Evolutionary conservation across 768 basidiomycete species (phyloP), one percentile per base, ranked within the genome.

Genomic region (Chiua virens): DNA sequence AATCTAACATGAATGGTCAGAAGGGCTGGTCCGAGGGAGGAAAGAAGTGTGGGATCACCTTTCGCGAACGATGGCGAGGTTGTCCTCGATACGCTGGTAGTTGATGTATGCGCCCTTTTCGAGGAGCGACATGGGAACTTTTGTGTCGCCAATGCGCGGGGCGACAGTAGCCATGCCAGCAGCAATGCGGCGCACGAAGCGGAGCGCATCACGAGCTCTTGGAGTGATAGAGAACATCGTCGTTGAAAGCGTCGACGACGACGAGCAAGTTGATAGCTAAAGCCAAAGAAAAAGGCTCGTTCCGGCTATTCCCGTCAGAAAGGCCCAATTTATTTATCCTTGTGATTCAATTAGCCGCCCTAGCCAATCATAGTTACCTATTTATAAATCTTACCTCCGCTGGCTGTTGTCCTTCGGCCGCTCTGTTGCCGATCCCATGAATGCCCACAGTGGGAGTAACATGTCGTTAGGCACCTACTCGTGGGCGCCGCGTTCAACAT

Each of bases 71-170:
- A 96, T 70, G 58, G 80, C 85, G 55, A 98, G 87, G 79, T 95
- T 98, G 72, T 98, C 94, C 77, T 98, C 95, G 69, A 98, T 98
- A 52, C 95, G 87, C 74, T 94, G 92, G 72, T 94, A 93, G 82
- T 94, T 94, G 73, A 94, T 92, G 68, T 82, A 92, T 39, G 82
- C 84, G 60, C 78, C 82, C 66, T 86, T 83, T 71, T 93, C 91
- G 56, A 92, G 81, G 58, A 86, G 76, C 35, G 89, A 91, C 89
- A 93, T 92, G 59, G 88, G 73, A 49, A 94, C 92, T 74, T 92
- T 91, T 53, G 87, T 92, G 69, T 92, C 89, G 52, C 91, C 91
- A 60, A 94, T 94, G 61, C 88, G 79, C 41, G 85, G 78, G 7
- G 82, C 77, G 65, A 78, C 86, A 62, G 89, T 92, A 66, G 92